These are phyloP conservation scores for Dysphania ambrosioides DNA, from an alignment of 148 eudicot species.

Conservation along the genomic window DNA sequence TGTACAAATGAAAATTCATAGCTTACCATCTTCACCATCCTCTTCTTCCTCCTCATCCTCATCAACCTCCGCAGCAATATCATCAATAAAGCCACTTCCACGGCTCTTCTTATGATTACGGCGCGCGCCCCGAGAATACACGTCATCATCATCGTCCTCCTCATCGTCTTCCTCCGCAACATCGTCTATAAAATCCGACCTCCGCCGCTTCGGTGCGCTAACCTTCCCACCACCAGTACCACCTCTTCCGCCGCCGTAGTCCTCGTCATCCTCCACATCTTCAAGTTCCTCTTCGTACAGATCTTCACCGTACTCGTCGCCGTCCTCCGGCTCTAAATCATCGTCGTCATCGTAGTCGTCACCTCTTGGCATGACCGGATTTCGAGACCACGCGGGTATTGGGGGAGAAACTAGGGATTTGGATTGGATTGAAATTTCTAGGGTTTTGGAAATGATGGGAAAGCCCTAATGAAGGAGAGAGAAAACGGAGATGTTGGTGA, in stretches of 20 bases:
- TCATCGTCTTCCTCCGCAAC: slow-evolving; percentile 75
- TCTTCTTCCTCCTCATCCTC: slow-evolving; percentile 88
- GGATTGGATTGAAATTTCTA: not conserved
- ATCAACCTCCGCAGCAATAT: slow-evolving; percentile 56
- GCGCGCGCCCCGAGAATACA: slow-evolving; percentile 27
- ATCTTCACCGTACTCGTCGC: slow-evolving; percentile 28
- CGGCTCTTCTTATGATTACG: slow-evolving; percentile 26
- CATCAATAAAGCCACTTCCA: slow-evolving; percentile 52
- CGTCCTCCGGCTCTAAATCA: slow-evolving; percentile 51
- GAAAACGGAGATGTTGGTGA: not conserved
- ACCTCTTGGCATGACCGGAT: slow-evolving; percentile 16
- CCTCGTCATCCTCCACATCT: slow-evolving; percentile 44
- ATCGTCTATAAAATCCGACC: slow-evolving; percentile 63
- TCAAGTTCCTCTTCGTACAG: slow-evolving; percentile 33
- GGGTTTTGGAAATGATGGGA: slow-evolving; percentile 16
- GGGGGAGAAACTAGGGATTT: not conserved
- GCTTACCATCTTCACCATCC: slow-evolving; percentile 81
- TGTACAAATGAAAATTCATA: no score
- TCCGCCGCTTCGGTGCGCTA: slow-evolving; percentile 43
- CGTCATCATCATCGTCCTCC: slow-evolving; percentile 56
- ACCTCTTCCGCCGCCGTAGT: not conserved
- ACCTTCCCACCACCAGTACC: slow-evolving; percentile 22
- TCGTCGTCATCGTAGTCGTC: slow-evolving; percentile 42
- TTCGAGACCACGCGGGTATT: slow-evolving; percentile 20
- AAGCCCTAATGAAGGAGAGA: slow-evolving; percentile 5